These are phyloP conservation scores for Pogostemon cablin DNA, from an alignment of 257 asterid genomes.

Conservation along the genomic window DNA sequence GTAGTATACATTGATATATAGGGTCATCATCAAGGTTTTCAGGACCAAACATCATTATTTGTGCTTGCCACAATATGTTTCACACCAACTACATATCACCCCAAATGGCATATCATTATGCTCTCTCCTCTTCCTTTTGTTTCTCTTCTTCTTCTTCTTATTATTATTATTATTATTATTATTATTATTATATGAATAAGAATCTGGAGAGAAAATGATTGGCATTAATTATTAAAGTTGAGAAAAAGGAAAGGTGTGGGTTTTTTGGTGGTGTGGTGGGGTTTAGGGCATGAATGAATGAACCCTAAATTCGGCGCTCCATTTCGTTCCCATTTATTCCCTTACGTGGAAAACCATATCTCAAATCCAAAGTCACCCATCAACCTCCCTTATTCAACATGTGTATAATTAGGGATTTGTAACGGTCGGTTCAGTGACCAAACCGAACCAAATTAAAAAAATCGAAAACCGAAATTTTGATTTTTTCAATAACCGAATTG, in stretches of 20 bases:
- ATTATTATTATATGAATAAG: neutral
- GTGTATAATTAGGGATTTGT: neutral
- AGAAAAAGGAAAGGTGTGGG: neutral
- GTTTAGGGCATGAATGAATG: constrained; percentile 8
- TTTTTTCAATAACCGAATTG: too few species aligned
- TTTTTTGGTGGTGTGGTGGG: constrained; percentile 11
- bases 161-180: neutral
- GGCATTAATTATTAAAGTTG: neutral
- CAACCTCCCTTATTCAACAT: constrained; percentile 11
- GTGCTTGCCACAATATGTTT: constrained; percentile 21
- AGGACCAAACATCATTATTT: constrained; percentile 32
- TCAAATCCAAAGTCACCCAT: neutral
- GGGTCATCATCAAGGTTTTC: constrained; percentile 28
- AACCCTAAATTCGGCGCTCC: constrained; percentile 30
- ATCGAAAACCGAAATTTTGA: too few species aligned
- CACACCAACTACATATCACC: constrained; percentile 30
- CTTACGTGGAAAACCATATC: constrained; percentile 31
- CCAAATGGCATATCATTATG: constrained; percentile 25
- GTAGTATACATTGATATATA: neutral
- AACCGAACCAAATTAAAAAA: too few species aligned
- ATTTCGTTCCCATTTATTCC: neutral
- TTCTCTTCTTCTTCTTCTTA: neutral
- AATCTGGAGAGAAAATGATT: neutral
- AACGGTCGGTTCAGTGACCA: too few species aligned
- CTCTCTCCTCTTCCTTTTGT: neutral